Percentiles rank a stretch among this genome's conserved stretches.
Conservation (phyloP, 1,284 basidiomycete genomes). For the Kalmanozyma brasiliensis region DNA sequence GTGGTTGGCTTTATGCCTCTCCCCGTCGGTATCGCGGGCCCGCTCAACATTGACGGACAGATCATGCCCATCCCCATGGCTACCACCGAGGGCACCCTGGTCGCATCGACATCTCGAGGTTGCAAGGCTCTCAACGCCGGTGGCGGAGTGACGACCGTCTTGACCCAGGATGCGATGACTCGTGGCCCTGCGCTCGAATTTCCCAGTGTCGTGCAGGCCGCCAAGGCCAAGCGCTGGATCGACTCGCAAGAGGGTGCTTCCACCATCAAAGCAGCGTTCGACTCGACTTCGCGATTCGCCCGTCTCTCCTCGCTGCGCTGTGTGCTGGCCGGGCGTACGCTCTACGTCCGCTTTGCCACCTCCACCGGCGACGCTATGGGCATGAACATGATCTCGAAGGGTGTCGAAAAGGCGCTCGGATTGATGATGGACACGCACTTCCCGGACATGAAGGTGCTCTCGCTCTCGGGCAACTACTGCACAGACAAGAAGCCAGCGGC, state of each 20-base stretch:
- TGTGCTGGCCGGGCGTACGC: conserved; percentile 71
- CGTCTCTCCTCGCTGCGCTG: conserved; percentile 63
- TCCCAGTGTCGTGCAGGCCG: conserved; percentile 82
- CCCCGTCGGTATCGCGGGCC: conserved; percentile 95
- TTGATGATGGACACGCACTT: conserved; percentile 80
- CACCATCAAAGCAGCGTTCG: conserved; percentile 85
- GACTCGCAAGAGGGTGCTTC: conserved; percentile 83
- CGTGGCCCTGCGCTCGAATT: conserved; percentile 98
- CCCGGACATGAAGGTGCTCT: conserved; percentile 92
- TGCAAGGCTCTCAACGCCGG: conserved; percentile 97
- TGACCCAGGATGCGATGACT: conserved; percentile 96
- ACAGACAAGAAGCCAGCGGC: conserved; percentile 99
- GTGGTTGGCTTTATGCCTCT: conserved; percentile 97
- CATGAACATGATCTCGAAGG: conserved; percentile 89
- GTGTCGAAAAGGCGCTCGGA: conserved; percentile 84
- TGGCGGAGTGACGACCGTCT: conserved; percentile 92
- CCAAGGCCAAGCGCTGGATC: conserved; percentile 87
- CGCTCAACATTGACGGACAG: conserved; percentile 88
- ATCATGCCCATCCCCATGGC: conserved; percentile 96
- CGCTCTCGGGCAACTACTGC: conserved; percentile 97
- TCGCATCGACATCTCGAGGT: conserved; percentile 95
- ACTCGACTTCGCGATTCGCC: conserved; percentile 76
- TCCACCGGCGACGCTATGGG: conserved; percentile 99
- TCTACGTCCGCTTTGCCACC: conserved; percentile 95
- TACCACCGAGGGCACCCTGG: conserved; percentile 96